Evolutionary conservation across 177 flowering plant species (phyloP).

Genomic region (Telopea speciosissima): DNA sequence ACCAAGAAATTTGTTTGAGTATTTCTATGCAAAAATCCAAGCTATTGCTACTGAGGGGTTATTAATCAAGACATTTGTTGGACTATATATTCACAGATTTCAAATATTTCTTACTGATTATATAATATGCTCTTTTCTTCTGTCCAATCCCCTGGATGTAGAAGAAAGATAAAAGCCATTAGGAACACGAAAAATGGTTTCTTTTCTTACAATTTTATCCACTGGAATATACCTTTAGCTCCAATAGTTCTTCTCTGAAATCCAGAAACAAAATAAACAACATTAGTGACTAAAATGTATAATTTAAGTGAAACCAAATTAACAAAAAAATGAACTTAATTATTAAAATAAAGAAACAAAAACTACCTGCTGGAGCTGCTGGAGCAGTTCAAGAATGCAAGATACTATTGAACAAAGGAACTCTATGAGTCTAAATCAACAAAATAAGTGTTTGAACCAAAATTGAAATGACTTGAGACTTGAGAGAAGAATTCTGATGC

Average conservation of each 20-base stretch:
- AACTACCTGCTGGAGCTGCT: constrained; percentile 69
- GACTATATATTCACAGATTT: neutral
- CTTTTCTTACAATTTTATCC: neutral
- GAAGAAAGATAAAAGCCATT: neutral
- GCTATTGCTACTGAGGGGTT: neutral
- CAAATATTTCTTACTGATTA: constrained; percentile 42
- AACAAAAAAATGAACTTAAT: neutral
- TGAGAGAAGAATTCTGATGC: neutral
- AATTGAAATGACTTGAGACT: neutral
- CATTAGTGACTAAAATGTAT: neutral
- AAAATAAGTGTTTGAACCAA: neutral
- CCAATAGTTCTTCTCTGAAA: constrained; percentile 67
- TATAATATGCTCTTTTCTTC: constrained; percentile 66
- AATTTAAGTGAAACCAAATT: neutral
- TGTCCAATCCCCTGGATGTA: constrained; percentile 71
- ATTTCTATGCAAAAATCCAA: constrained; percentile 25
- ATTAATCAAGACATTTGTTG: neutral
- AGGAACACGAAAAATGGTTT: neutral
- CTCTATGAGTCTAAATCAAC: constrained; percentile 36
- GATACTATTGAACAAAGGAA: constrained; percentile 58
- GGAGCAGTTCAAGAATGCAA: constrained; percentile 66
- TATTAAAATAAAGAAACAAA: neutral
- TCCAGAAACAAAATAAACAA: constrained; percentile 1
- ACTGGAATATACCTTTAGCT: constrained; percentile 48
- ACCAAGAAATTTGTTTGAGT: neutral